Conservation (phyloP, 179 eudicot genomes). For the Pouteria campechiana region DNA sequence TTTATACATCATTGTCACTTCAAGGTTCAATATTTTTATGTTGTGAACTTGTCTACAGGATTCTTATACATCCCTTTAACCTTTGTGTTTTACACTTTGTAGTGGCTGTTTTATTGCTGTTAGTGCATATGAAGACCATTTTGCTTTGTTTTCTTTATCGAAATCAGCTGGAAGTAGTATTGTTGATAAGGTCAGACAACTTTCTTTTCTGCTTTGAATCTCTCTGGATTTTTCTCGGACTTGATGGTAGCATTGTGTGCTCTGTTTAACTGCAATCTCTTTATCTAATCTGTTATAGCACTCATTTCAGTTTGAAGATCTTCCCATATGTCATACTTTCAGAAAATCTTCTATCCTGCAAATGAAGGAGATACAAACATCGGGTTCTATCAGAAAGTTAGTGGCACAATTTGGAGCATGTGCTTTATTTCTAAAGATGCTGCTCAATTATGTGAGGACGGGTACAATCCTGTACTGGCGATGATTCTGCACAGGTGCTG, state of each 20-base stretch:
- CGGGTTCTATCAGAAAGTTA: constrained; percentile 24
- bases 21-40: no score
- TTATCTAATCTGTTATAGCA: not conserved
- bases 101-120: constrained; percentile 87
- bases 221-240: not conserved
- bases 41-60: no score
- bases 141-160: constrained; percentile 73
- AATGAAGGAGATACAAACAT: constrained; percentile 29
- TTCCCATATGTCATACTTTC: constrained; percentile 3
- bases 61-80: no score
- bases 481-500: constrained; percentile 73
- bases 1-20: no score
- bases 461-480: constrained; percentile 61
- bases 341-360: constrained; percentile 68
- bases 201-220: not conserved
- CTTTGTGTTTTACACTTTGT: constrained; percentile 20
- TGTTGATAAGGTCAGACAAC: constrained; percentile 59
- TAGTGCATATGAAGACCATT: constrained; percentile 70
- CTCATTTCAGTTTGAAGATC: not conserved
- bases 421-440: constrained; percentile 71
- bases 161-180: constrained; percentile 41
- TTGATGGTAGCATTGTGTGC: no score
- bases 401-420: constrained; percentile 98
- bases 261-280: not conserved
- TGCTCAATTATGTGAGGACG: constrained; percentile 37